Base-by-base conservation (phyloP, 2,329 filamentous ascomycete species). In the Arthrobotrys pseudoclavata region DNA sequence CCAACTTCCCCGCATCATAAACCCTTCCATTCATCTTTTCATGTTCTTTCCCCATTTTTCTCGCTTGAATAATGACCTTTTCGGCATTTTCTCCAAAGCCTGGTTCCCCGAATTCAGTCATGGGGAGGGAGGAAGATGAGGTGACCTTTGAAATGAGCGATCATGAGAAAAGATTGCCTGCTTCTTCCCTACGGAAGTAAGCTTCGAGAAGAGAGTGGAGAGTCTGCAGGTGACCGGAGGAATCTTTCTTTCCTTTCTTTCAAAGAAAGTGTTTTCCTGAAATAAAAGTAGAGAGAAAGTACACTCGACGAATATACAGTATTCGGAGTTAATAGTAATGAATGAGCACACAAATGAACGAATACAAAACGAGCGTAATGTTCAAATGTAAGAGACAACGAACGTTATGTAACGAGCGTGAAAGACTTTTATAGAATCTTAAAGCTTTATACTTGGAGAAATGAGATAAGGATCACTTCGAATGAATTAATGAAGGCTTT, bases 1-100 rank as follows among this genome's bases (percentile, higher is more conserved):
- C 60, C 47, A 77, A 40, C 31, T 77, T 77, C 5, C 66, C 68
- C 13, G 67, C 69, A 53, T 77, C 72, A 48, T 70, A 71, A 47
- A 77, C 47, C 34, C 61, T 53, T 26, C 66, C 67, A 55, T 60
- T 60, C 55, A 71, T 70, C 26, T 55, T 37, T 29, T 77, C 66
- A 29, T 70, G 64, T 4, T 29, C n/a, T 31, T 62, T 70, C n/a
- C 29, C 29, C 18, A 70, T 71, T 42, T 57, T 77, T 4, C 55
- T 22, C 3, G 60, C 24, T 9, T 29, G 42, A 10, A 26, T 22
- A 31, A 70, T 62, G 52, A 77, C 61, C 3, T 57, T 18, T 13
- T 70, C 50, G 29, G 70, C 66, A 13, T 52, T 61, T 18, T n/a
- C 45, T 7, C n/a, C 15, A 22, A 37, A 57, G 15, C 40, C 52